phyloP scores from a whole-genome alignment of 2,329 filamentous ascomycete genomes.

The Lojkania enalia region DNA sequence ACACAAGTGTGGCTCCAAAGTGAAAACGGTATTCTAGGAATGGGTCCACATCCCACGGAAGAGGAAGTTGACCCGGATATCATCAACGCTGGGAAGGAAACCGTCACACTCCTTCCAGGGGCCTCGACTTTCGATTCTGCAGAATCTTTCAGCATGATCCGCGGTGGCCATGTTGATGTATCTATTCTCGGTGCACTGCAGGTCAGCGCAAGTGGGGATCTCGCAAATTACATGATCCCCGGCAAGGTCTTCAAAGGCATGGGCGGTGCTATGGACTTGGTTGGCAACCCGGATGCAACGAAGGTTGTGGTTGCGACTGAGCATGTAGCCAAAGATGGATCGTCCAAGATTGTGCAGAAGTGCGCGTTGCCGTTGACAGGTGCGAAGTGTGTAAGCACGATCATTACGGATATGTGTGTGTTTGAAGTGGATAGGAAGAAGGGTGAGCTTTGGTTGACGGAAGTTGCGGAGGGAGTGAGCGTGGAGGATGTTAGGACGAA shows the following conservation, averaged over 20 bases:
- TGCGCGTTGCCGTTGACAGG: slow-evolving; percentile 45
- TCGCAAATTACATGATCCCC: slow-evolving; percentile 92
- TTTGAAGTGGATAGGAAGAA: slow-evolving; percentile 69
- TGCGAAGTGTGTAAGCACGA: slow-evolving; percentile 41
- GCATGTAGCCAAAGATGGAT: slow-evolving; percentile 90
- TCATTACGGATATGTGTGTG: slow-evolving; percentile 46
- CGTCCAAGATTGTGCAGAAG: slow-evolving; percentile 83
- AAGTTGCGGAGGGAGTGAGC: slow-evolving; percentile 82
- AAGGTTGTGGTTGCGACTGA: slow-evolving; percentile 94
- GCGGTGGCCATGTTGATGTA: slow-evolving; percentile 80
- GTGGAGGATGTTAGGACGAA: slow-evolving; percentile 85
- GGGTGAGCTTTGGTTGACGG: slow-evolving; percentile 72
- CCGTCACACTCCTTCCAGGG: slow-evolving; percentile 79
- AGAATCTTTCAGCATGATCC: slow-evolving; percentile 93
- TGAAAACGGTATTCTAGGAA: slow-evolving; percentile 52
- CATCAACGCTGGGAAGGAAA: slow-evolving; percentile 93
- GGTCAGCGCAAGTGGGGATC: slow-evolving; percentile 75
- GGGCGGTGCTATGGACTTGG: slow-evolving; percentile 88
- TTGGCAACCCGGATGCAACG: slow-evolving; percentile 77
- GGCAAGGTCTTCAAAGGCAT: slow-evolving; percentile 88
- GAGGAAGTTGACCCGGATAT: slow-evolving; percentile 81
- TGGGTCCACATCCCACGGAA: slow-evolving; percentile 54
- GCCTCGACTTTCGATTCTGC: slow-evolving; percentile 82
- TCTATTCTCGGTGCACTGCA: slow-evolving; percentile 92
- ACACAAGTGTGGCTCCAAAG: slow-evolving; percentile 66